phyloP scores from a whole-genome alignment of 2,329 filamentous ascomycete genomes.

The Chrysoporthe austroafricana region DNA sequence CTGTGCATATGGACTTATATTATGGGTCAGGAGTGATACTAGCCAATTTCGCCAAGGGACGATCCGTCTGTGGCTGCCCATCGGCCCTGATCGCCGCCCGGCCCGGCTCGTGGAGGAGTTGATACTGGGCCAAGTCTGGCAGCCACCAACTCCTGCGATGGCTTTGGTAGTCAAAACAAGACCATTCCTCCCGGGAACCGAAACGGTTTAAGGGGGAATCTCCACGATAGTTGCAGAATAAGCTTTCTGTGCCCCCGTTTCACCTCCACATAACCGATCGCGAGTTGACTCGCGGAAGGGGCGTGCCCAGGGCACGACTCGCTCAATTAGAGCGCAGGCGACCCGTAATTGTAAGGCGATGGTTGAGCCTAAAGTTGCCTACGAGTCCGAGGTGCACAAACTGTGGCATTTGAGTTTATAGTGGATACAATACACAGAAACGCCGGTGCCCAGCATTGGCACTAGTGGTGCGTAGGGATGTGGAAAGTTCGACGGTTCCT shows the following conservation, averaged over 20 bases:
- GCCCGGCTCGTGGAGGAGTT: background rate
- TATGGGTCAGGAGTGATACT: background rate
- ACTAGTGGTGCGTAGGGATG: background rate
- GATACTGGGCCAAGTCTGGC: background rate
- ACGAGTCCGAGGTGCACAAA: background rate
- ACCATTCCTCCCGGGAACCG: background rate
- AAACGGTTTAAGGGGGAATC: background rate
- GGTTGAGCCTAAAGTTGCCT: background rate
- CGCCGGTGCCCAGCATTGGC: background rate
- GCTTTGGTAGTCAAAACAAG: background rate
- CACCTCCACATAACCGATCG: background rate
- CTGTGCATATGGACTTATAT: background rate
- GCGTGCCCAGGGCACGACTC: constrained; percentile 3
- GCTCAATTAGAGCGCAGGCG: background rate
- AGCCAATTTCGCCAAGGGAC: background rate
- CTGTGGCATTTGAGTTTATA: background rate
- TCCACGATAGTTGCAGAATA: background rate
- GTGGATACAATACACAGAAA: background rate
- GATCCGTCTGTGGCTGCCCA: background rate
- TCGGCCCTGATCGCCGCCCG: background rate
- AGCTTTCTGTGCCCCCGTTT: constrained; percentile 3
- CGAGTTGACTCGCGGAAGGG: constrained; percentile 5
- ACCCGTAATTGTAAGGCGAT: background rate
- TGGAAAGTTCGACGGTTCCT: background rate
- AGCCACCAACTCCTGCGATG: background rate